These are phyloP conservation scores for Arabidopsis hybrid DNA, from an alignment of 441 rosid species.

Conservation along the genomic window DNA sequence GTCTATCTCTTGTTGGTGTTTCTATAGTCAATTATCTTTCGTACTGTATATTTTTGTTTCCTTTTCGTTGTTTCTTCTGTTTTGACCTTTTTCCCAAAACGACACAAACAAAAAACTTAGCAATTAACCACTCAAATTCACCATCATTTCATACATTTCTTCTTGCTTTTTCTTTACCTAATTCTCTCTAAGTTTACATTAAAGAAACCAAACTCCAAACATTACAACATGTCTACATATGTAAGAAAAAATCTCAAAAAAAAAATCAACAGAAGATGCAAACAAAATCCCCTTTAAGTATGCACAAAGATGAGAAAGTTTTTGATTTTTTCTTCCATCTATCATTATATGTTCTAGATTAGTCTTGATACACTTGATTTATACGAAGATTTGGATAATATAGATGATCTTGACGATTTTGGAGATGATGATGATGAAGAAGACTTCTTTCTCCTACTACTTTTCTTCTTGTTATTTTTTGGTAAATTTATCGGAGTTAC, in stretches of 20 bases:
- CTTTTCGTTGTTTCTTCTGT: not conserved
- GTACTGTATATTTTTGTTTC: not conserved
- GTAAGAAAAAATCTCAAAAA: not conserved
- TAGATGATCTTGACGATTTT: conserved; percentile 41
- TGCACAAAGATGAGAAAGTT: conserved; percentile 33
- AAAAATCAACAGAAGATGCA: conserved; percentile 14
- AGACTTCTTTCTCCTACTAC: conserved; percentile 37
- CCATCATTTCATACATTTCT: conserved; percentile 13
- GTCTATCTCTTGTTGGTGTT: not conserved
- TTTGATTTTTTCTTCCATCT: conserved; percentile 17
- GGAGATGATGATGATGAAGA: conserved; percentile 40
- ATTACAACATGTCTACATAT: conserved; percentile 30
- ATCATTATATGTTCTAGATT: conserved; percentile 27
- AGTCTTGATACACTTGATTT: conserved; percentile 40
- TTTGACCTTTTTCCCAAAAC: not conserved
- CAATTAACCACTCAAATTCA: conserved; percentile 9
- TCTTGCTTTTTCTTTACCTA: not conserved
- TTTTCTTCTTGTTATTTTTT: conserved; percentile 32
- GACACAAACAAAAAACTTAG: not conserved
- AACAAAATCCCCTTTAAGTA: conserved; percentile 20
- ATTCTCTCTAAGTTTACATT: conserved; percentile 8
- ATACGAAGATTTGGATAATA: conserved; percentile 44
- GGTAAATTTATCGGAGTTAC: conserved; percentile 31
- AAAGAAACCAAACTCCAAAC: conserved; percentile 22
- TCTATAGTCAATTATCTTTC: not conserved